Percentiles rank a stretch among this genome's conserved stretches.
Conservation (phyloP, 371 early-diverging fungal species). For the Mortierella sp. region DNA sequence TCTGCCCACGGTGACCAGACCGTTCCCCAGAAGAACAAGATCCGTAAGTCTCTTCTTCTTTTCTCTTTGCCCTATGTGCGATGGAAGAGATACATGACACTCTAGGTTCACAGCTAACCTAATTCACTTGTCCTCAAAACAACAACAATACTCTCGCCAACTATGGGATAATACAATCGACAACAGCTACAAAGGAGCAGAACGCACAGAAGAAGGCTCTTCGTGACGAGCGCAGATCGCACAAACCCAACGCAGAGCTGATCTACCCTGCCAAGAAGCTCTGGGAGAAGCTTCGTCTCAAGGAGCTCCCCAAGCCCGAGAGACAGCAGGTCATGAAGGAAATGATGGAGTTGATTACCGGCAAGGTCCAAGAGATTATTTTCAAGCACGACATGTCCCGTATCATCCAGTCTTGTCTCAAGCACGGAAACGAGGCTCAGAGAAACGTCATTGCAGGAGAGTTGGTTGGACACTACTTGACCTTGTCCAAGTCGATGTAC, state of each 20-base stretch:
- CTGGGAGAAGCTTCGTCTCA: constrained; percentile 91
- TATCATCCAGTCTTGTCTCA: constrained; percentile 92
- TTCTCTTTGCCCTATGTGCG: neutral
- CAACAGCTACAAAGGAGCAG: constrained; percentile 49
- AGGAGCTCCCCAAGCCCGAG: constrained; percentile 75
- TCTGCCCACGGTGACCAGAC: constrained; percentile 17
- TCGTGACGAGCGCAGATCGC: constrained; percentile 76
- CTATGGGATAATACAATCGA: neutral
- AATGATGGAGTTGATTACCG: constrained; percentile 86
- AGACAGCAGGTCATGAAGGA: constrained; percentile 77
- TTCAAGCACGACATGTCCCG: constrained; percentile 98
- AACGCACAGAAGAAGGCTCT: constrained; percentile 67
- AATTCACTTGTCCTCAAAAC: neutral
- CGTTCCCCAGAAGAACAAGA: constrained; percentile 45
- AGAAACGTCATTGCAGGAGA: constrained; percentile 86
- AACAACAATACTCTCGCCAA: neutral
- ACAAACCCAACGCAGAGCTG: constrained; percentile 80
- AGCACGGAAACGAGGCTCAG: constrained; percentile 88
- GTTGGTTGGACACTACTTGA: constrained; percentile 81
- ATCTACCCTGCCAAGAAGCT: constrained; percentile 82
- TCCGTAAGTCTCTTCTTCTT: constrained; percentile 33
- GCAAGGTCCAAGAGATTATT: constrained; percentile 89
- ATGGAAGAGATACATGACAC: neutral
- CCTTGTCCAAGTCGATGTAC: constrained; percentile 86
- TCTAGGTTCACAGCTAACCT: neutral